Evolutionary conservation across 768 basidiomycete species (phyloP).

Genomic region (Suillus decipiens): DNA sequence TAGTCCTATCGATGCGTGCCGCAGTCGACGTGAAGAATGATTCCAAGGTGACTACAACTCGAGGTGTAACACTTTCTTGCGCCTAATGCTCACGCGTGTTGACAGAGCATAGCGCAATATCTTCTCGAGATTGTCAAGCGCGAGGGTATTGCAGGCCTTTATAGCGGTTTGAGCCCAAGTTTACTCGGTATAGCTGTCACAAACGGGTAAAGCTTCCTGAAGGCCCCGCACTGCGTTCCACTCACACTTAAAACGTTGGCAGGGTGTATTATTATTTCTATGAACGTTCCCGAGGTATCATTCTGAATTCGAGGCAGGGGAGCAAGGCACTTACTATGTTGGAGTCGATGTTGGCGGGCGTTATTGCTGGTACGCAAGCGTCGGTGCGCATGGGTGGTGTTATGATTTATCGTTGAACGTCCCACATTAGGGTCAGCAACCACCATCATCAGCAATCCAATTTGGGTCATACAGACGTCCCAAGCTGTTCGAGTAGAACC

Average conservation of each 20-base stretch:
- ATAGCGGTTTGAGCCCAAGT: slow-evolving; percentile 83
- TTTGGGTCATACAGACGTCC: slow-evolving; percentile 95
- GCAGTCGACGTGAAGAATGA: slow-evolving; percentile 86
- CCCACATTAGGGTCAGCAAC: slow-evolving; percentile 73
- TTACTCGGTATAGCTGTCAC: slow-evolving; percentile 91
- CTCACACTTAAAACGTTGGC: slow-evolving; percentile 3
- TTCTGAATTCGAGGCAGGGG: slow-evolving; percentile 56
- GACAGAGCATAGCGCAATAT: slow-evolving; percentile 64
- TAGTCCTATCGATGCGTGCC: slow-evolving; percentile 90
- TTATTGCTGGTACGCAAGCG: slow-evolving; percentile 70
- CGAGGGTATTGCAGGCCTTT: slow-evolving; percentile 84
- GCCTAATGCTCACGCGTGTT: slow-evolving; percentile 9
- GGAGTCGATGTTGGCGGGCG: slow-evolving; percentile 88
- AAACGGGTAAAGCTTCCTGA: slow-evolving; percentile 62
- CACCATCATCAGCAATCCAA: slow-evolving; percentile 86
- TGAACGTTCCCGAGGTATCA: slow-evolving; percentile 61
- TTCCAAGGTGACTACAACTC: slow-evolving; percentile 53
- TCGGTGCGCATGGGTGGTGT: not conserved
- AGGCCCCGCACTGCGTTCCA: not conserved
- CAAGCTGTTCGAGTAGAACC: slow-evolving; percentile 66
- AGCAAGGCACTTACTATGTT: slow-evolving; percentile 74
- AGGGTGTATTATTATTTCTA: slow-evolving; percentile 96
- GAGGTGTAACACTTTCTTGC: slow-evolving; percentile 3
- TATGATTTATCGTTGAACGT: not conserved
- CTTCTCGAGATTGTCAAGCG: slow-evolving; percentile 76